phyloP scores from a whole-genome alignment of 1,284 basidiomycete species.

The Cronartium quercuum region DNA sequence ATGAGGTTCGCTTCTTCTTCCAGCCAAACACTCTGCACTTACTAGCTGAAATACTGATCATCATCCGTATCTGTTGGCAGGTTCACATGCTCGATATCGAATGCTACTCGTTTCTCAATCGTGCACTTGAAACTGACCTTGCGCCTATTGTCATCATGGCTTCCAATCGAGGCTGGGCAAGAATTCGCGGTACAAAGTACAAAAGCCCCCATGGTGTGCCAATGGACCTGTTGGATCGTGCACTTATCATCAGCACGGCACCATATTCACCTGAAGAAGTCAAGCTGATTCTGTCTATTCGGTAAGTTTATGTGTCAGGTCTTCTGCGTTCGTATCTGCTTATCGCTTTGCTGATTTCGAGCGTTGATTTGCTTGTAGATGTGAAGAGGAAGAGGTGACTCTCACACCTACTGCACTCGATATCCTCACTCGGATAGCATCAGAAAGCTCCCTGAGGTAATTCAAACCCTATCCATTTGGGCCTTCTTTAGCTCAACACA shows the following conservation, averaged over 20 bases:
- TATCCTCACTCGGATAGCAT: slow-evolving; percentile 76
- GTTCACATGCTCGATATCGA: slow-evolving; percentile 99
- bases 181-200: slow-evolving; percentile 91
- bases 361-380: slow-evolving; percentile 54
- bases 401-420: slow-evolving; percentile 66
- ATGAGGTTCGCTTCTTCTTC: slow-evolving; percentile 8
- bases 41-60: slow-evolving; percentile 39
- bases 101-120: slow-evolving; percentile 96
- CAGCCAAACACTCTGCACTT: slow-evolving; percentile 23
- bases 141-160: slow-evolving; percentile 98
- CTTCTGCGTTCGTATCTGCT: slow-evolving; percentile 42
- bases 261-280: slow-evolving; percentile 81
- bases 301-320: slow-evolving; percentile 54
- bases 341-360: background rate
- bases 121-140: slow-evolving; percentile 86
- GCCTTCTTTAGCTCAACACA: background rate
- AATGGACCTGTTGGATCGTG: slow-evolving; percentile 85
- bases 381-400: slow-evolving; percentile 93
- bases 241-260: slow-evolving; percentile 89
- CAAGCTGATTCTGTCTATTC: slow-evolving; percentile 82
- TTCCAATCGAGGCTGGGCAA: slow-evolving; percentile 87
- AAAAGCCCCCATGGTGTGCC: slow-evolving; percentile 90
- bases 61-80: slow-evolving; percentile 59
- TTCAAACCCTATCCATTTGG: background rate
- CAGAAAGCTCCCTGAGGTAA: slow-evolving; percentile 57